Evolutionary conservation across 2,329 filamentous ascomycete species (phyloP).

Genomic region (Intubia oerlemansii): DNA sequence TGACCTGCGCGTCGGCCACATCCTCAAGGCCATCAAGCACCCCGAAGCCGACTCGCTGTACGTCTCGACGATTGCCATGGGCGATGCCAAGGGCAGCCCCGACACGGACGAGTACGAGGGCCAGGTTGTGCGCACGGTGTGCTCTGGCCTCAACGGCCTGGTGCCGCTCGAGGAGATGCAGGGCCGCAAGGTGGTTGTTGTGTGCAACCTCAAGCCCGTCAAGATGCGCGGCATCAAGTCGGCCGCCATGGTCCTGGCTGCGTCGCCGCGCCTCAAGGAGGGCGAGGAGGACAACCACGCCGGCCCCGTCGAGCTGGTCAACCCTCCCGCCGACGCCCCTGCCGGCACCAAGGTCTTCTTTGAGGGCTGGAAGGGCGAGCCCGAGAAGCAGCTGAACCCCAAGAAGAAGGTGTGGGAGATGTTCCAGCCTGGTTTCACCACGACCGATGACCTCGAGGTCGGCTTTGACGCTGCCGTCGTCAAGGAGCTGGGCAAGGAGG

Average conservation of each 20-base stretch:
- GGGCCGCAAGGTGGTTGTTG: constrained; percentile 78
- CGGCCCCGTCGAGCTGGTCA: constrained; percentile 80
- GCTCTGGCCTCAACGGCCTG: constrained; percentile 86
- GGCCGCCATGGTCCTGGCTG: constrained; percentile 80
- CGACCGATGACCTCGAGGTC: constrained; percentile 59
- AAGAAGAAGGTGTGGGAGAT: constrained; percentile 99
- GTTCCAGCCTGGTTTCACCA: constrained; percentile 91
- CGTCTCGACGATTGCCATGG: constrained; percentile 88
- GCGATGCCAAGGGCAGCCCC: constrained; percentile 64
- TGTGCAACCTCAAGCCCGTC: constrained; percentile 96
- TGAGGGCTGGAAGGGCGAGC: constrained; percentile 83
- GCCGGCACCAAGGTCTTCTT: constrained; percentile 84
- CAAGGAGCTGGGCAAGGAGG: constrained; percentile 53
- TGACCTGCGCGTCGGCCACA: constrained; percentile 90
- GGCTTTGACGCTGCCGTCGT: constrained; percentile 67
- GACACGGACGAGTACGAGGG: constrained; percentile 86
- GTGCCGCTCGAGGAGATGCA: constrained; percentile 94
- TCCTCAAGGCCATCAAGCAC: constrained; percentile 87
- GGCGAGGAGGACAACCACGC: constrained; percentile 66
- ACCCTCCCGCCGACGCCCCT: constrained; percentile 53
- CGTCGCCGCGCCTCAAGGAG: constrained; percentile 63
- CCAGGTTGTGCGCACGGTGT: constrained; percentile 82
- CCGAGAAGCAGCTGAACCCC: constrained; percentile 83
- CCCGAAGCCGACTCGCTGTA: constrained; percentile 92
- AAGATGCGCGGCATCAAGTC: constrained; percentile 84